A percentile compares a stretch with the other conserved stretches of the same genome.
Evolutionary conservation across 768 basidiomycete genomes (phyloP).

Genomic region (Suillus luteus): DNA sequence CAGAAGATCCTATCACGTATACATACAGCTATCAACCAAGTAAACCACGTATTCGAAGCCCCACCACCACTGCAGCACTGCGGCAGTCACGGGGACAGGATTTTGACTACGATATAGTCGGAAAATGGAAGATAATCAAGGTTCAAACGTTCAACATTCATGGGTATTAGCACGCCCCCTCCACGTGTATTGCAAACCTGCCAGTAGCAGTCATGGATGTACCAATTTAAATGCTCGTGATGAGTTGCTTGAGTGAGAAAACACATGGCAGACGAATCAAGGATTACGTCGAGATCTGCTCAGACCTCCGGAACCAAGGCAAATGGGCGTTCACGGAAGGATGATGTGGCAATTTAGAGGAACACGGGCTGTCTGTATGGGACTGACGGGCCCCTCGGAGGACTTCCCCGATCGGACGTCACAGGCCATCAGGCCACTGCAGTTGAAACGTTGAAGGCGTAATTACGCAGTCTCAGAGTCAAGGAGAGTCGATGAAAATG

Average conservation of each 20-base stretch:
- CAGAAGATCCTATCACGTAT: background rate
- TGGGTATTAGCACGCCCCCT: background rate
- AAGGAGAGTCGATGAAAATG: background rate
- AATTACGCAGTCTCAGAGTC: background rate
- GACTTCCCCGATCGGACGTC: background rate
- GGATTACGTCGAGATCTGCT: background rate
- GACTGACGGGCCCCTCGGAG: background rate
- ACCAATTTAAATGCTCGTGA: background rate
- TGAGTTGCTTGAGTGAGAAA: background rate
- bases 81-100: background rate
- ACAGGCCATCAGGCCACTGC: background rate
- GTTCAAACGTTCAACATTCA: too few relatives aligned
- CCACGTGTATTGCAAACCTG: background rate
- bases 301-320: background rate
- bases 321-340: background rate
- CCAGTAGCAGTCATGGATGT: background rate
- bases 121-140: constrained; percentile 4
- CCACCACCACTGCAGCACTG: background rate
- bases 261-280: background rate
- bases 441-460: background rate
- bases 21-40: background rate
- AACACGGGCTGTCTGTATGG: background rate
- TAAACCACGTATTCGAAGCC: background rate
- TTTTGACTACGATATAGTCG: constrained; percentile 1
- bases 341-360: background rate